These are phyloP conservation scores for Xylaria sp. DNA, from an alignment of 2,329 filamentous ascomycete genomes.

Conservation along the genomic window DNA sequence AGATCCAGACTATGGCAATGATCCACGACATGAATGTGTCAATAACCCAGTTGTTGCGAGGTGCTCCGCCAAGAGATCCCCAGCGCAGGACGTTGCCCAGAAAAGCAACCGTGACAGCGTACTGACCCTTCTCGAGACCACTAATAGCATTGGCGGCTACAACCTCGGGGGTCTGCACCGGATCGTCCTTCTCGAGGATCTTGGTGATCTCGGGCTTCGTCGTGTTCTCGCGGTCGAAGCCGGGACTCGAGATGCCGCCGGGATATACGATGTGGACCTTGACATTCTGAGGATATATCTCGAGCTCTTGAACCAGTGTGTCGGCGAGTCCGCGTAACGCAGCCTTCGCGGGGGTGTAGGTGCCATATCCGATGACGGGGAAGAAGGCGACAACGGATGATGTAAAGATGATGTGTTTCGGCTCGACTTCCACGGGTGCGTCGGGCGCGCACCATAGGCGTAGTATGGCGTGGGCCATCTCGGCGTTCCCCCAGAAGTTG, in stretches of 20 bases:
- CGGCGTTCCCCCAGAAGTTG: constrained; percentile 88
- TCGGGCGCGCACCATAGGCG: constrained; percentile 74
- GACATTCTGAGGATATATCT: constrained; percentile 86
- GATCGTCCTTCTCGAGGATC: constrained; percentile 84
- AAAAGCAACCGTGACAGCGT: constrained; percentile 79
- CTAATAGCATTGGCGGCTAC: constrained; percentile 77
- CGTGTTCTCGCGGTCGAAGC: constrained; percentile 77
- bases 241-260: constrained; percentile 81
- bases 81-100: constrained; percentile 78
- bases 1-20: constrained; percentile 65
- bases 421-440: constrained; percentile 57
- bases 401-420: constrained; percentile 89
- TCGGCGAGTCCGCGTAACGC: constrained; percentile 87
- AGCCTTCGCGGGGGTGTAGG: constrained; percentile 86
- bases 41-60: constrained; percentile 67
- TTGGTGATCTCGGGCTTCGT: constrained; percentile 84
- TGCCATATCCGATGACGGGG: constrained; percentile 80
- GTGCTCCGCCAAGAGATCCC: constrained; percentile 63
- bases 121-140: constrained; percentile 83
- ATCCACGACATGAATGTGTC: constrained; percentile 68
- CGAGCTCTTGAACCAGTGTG: constrained; percentile 81
- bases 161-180: constrained; percentile 78
- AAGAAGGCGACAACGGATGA: constrained; percentile 80
- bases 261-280: constrained; percentile 85
- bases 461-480: constrained; percentile 84